Base-by-base conservation (phyloP, 2,329 filamentous ascomycete genomes). In the Ophiostoma perfectum region DNA sequence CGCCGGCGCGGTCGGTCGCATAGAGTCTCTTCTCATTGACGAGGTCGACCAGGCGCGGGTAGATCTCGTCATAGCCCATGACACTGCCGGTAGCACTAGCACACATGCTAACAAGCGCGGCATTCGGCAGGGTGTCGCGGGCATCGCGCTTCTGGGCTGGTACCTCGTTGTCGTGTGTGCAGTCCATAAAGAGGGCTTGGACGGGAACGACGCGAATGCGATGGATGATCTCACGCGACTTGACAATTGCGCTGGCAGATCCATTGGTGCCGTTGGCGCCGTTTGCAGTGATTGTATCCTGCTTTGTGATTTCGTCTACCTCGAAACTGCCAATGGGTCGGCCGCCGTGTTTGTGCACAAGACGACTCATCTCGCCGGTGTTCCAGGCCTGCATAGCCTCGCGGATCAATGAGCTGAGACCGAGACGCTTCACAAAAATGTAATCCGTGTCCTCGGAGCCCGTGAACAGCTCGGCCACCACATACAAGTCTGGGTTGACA, bases 341-440 rank as follows among this genome's bases (percentile, higher is more conserved):
- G 49, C 95, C 95, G 44, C 92, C 94, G 77, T 99, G 93, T 71
- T 90, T 90, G 79, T 99, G 96, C 11, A 99, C 93, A 45, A 99
- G 84, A 63, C 93, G 85, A 78, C 93, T 97, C 71, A 99, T 83
- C 78, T 99, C 96, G 11, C 87, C 91, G 1, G 95, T 97, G 76
- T 90, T 94, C 94, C 94, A 98, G 44, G 93, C 91, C 77, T 99
- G 95, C 96, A 99, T 99, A 11, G 94, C 94, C 79, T 99, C 95
- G 70, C 95, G 88, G 73, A 99, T 97, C 66, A 99, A 84, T 6
- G 92, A 92, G 77, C 91, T 96, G 68, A 99, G 84, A 5, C 95
- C 95, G 2, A 99, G 86, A 38, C 92, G 87, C 80, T 96, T 96
- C 72, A 97, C 93, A 76, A 98, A 99, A 67, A 96, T 84, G 75